phyloP scores from a whole-genome alignment of 495 filamentous ascomycete species.

The Delitschia confertaspora region DNA sequence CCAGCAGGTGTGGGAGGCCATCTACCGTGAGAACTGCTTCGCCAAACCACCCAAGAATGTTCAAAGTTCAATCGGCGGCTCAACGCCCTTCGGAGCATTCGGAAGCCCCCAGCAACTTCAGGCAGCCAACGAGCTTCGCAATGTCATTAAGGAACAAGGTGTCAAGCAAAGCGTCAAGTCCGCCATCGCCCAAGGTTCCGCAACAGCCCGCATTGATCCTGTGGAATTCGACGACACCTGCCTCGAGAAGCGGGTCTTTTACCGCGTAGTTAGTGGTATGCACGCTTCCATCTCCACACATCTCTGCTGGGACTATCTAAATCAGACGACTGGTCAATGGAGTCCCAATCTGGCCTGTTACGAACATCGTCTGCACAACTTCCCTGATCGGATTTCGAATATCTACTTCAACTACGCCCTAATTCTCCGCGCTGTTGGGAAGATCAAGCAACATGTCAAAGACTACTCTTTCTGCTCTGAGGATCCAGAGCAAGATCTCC shows the following conservation, averaged over 20 bases:
- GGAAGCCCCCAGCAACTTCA: conserved; percentile 36
- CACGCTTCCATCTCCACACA: conserved; percentile 94
- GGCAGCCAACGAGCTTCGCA: conserved; percentile 75
- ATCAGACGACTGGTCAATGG: conserved; percentile 92
- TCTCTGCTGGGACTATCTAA: conserved; percentile 92
- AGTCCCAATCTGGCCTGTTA: conserved; percentile 87
- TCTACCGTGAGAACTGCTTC: conserved; percentile 97
- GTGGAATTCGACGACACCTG: conserved; percentile 81
- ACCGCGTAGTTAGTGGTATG: conserved; percentile 92
- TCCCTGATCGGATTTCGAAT: conserved; percentile 90
- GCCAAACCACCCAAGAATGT: conserved; percentile 47
- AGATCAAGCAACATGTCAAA: conserved; percentile 76
- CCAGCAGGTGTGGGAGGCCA: conserved; percentile 86
- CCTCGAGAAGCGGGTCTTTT: conserved; percentile 94
- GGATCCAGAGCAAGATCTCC: conserved; percentile 65
- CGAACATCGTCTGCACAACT: conserved; percentile 66
- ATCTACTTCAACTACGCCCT: conserved; percentile 98
- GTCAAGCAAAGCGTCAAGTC: conserved; percentile 59
- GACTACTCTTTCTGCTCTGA: conserved; percentile 88
- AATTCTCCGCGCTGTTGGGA: conserved; percentile 78
- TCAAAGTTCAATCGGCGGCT: conserved; percentile 30
- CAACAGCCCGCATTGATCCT: conserved; percentile 41
- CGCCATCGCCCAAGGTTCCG: conserved; percentile 34
- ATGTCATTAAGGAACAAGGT: conserved; percentile 64
- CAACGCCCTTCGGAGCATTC: conserved; percentile 37